Conservation (phyloP, 139 green algal species). For the Picochlorum sp. region DNA sequence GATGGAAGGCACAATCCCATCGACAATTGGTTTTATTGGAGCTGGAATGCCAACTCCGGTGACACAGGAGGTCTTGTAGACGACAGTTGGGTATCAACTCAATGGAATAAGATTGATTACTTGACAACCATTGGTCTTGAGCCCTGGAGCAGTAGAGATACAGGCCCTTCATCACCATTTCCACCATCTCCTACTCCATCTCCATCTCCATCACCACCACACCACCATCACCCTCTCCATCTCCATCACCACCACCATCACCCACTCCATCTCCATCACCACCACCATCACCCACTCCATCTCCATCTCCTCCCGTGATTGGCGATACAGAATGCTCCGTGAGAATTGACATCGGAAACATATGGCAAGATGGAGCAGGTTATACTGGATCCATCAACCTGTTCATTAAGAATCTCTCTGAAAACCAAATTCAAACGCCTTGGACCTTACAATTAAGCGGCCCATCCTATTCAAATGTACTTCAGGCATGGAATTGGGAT, state of each 20-base stretch:
- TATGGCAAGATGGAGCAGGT: background rate
- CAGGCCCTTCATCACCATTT: background rate
- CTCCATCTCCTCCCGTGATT: background rate
- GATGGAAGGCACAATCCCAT: background rate
- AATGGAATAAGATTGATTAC: slow-evolving; percentile 12
- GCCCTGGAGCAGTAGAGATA: slow-evolving; percentile 1
- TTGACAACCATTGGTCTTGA: slow-evolving; percentile 5
- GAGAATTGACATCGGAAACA: background rate
- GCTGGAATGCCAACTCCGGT: slow-evolving; percentile 12
- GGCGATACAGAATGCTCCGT: background rate
- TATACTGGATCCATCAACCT: slow-evolving; percentile 2
- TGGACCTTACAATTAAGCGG: background rate
- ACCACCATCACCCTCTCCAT: background rate
- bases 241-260: background rate
- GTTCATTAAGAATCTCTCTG: slow-evolving; percentile 3
- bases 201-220: background rate
- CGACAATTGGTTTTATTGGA: slow-evolving; percentile 11
- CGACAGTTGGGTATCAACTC: slow-evolving; percentile 7
- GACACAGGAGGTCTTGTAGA: slow-evolving; percentile 14
- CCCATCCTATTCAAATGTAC: background rate
- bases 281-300: background rate
- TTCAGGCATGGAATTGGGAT: slow-evolving; percentile 6
- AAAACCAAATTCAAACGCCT: background rate
- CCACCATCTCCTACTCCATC: background rate
- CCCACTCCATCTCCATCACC: background rate